Base-by-base conservation (phyloP, 306 rosid genomes). In the Sesbania bispinosa region DNA sequence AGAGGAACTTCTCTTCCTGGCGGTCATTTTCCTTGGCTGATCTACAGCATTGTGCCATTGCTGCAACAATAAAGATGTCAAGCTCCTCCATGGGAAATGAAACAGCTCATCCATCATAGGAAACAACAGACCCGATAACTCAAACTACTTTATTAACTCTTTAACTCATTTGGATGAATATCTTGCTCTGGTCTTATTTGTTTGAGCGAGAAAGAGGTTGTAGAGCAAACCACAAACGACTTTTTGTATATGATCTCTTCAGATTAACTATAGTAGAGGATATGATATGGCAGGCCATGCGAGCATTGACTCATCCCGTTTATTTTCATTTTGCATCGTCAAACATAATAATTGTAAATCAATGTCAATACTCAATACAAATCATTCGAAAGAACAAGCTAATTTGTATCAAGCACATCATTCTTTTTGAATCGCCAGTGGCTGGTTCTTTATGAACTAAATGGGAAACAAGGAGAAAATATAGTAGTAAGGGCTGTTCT, bases 1-100 rank as follows among this genome's bases (percentile, higher is more conserved):
- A 39, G 15, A 21, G 50, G 13, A 58, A 20, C 41, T 71, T 80
- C 42, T 62, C 73, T 5, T 50, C 86, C 0, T 83, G 84, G 85
- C 67, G 88, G 21, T 89, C 97, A 2, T 77, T 79, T 6, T 92
- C 97, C 5, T 20, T 83, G 66, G 90, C 80, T 19, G 94, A 94
- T 72, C 53, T 94, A n/a, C 87, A 83, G 27, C 80, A 88, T 45
- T 84, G 94, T 80, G 79, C 77, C 29, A 45, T 76, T 66, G 75
- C 81, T 59, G 88, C 90, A 21, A 67, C 87, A 29, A 69, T 33
- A 3, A 86, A 62, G 60, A 53, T 73, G 14, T 4, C 85, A 1
- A 45, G 45, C 51, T 43, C 85, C 5, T 61, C 83, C 15, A 20
- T 82, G 32, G 65, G 48, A 68, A 26, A 58, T 59, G 42, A 70